phyloP scores from a whole-genome alignment of 805 yeast genomes.

The Wickerhamiella galacta region DNA sequence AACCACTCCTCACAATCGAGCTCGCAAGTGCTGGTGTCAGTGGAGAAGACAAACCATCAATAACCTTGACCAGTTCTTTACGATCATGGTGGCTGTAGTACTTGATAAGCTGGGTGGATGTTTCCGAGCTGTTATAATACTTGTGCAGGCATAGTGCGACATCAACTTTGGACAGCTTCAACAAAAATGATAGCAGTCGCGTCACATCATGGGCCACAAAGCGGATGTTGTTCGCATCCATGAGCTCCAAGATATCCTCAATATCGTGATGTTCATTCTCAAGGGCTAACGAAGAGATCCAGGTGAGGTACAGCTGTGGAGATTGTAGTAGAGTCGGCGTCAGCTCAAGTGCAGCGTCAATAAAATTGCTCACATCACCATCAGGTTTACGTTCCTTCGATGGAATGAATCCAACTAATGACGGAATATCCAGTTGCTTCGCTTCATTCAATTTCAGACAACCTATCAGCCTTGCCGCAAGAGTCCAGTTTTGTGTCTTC shows the following conservation, averaged over 20 bases:
- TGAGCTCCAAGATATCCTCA: slow-evolving; percentile 5
- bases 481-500: not conserved
- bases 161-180: too few relatives aligned
- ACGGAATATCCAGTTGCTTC: not conserved
- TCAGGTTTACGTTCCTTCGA: not conserved
- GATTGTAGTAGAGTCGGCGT: slow-evolving; percentile 6
- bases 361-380: slow-evolving; percentile 1
- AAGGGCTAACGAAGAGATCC: slow-evolving; percentile 6
- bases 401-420: not conserved
- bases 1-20: slow-evolving; percentile 1
- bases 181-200: not conserved
- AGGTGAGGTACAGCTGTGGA: slow-evolving; percentile 1
- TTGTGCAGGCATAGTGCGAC: too few relatives aligned
- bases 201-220: not conserved
- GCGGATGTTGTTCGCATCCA: not conserved
- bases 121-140: not conserved
- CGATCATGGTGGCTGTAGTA: not conserved
- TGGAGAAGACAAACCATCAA: slow-evolving; percentile 1
- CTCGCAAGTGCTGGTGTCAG: slow-evolving; percentile 3
- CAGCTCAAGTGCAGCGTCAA: slow-evolving; percentile 1
- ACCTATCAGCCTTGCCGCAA: not conserved
- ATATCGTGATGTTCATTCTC: slow-evolving; percentile 2
- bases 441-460: not conserved
- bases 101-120: not conserved
- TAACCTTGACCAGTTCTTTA: not conserved